Base-by-base conservation (phyloP, 2,329 filamentous ascomycete species). In the Spiromastix sp. region DNA sequence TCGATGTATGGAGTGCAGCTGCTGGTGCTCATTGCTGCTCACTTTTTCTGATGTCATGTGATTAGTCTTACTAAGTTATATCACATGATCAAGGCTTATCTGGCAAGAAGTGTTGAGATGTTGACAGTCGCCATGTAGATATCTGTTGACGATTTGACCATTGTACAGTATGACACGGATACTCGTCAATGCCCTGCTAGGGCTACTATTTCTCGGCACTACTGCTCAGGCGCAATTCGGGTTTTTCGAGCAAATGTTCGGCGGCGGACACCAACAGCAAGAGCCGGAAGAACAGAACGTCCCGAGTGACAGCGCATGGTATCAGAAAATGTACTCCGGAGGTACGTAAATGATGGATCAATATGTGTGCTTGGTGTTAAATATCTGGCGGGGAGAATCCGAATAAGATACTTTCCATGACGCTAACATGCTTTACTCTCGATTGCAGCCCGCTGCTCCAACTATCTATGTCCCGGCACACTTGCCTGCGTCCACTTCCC, bases 231-330 rank as follows among this genome's bases (percentile, higher is more conserved):
- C 85, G 8, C 89, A 96, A 63, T 96, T 96, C 60, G 81, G 85
- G 55, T 94, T 98, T 73, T 98, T 96, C 64, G 87, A 95, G 58
- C 85, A 96, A 51, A 94, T 96, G 85, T 96, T 98, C 59, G 72
- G 77, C 48, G 74, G 74, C 46, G 63, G 63, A 42, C 67, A 74
- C 38, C 71, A 76, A 45, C 61, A 72, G 31, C 57, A 65, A 15
- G 66, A 70, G 27, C 69, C 72, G 28, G 67, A 71, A 30, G 72
- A 75, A 37, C 80, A 85, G 51, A 91, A 95, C 57, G 84, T 82
- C 18, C 74, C 84, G 2, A 93, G 84, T 52, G 89, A 96, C 61
- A 81, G 84, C 10, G 65, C 68, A 16, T 81, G 83, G 67, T 96
- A 95, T 59, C 79, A 77, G 49, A 64, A 73, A 42, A 41, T 38